Evolutionary conservation across 192 early-diverging fungal species (phyloP), one percentile per base, ranked within the genome.

Genomic region (Coemansia sp.): DNA sequence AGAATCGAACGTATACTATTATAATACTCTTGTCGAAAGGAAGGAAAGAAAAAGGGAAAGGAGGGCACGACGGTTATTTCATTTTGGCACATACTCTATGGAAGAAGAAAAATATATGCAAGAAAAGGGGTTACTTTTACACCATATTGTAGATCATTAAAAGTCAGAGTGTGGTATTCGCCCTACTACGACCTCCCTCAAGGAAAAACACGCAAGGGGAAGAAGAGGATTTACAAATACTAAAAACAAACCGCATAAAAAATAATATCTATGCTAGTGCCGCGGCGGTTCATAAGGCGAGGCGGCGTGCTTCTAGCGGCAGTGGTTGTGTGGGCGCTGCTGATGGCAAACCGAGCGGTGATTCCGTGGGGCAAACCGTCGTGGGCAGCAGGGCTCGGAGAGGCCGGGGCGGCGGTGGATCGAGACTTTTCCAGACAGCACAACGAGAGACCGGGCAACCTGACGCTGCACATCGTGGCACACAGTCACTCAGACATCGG

Each of bases 401-500:
- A 77, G 54, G 70, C 74, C 0, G 49, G 62, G 16, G 62, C 79
- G 18, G 65, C 79, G 16, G 71, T 65, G 9, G 65, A 45, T 12
- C 63, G 74, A 7, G 71, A 77, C 7, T 21, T 42, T n/a, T 11
- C 43, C 7, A 7, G 6, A 5, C 55, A 40, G 16, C 43, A 46
- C 7, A 32, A 37, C 13, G 65, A 68, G 40, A 26, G 0, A 15
- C 71, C 74, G 11, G 21, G 22, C 2, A 73, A 66, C 37, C 71
- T 82, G 15, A 82, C 79, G 7, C 45, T 82, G 22, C 79, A 82
- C 36, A 40, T 82, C 37, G 36, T 82, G 26, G 54, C 79, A n/a
- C 79, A 82, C 68, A 77, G 74, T 45, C 79, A 82, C 62, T 71
- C 71, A 22, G 79, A 82, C 48, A 58, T 74, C n/a, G 79, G 79